Percentiles rank a stretch among this genome's conserved stretches.
Evolutionary conservation across 2,329 filamentous ascomycete species (phyloP).

Genomic region (Gyromitra esculenta): DNA sequence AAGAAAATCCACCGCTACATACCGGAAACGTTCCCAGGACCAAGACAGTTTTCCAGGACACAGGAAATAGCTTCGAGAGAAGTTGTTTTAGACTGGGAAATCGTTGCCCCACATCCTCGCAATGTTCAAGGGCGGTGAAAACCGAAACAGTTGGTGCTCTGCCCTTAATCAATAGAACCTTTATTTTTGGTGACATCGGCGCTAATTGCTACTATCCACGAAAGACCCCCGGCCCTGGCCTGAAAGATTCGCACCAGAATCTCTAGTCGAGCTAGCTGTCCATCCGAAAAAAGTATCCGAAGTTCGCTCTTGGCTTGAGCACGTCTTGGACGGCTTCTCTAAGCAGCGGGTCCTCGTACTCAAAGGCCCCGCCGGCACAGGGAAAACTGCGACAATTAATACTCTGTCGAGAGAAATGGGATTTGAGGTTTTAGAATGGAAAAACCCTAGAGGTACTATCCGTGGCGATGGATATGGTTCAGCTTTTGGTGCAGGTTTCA

Average conservation of each 20-base stretch:
- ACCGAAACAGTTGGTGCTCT: slow-evolving; percentile 27
- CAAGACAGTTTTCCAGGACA: not conserved
- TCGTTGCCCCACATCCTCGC: not conserved
- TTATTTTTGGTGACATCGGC: not conserved
- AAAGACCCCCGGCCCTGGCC: slow-evolving; percentile 54
- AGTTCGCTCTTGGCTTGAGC: slow-evolving; percentile 82
- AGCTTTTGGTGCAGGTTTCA: slow-evolving; percentile 69
- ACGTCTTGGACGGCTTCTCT: slow-evolving; percentile 73
- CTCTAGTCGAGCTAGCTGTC: slow-evolving; percentile 76
- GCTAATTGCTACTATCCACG: slow-evolving; percentile 16
- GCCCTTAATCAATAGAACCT: not conserved
- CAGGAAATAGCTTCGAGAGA: not conserved
- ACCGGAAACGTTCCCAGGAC: not conserved
- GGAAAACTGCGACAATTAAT: slow-evolving; percentile 87
- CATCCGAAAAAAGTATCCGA: slow-evolving; percentile 94
- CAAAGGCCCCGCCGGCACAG: slow-evolving; percentile 89
- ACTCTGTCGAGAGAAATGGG: slow-evolving; percentile 80
- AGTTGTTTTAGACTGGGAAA: not conserved
- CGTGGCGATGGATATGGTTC: slow-evolving; percentile 28
- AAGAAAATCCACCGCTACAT: not conserved
- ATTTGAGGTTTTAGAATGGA: slow-evolving; percentile 87
- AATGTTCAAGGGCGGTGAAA: not conserved
- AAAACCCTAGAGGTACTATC: slow-evolving; percentile 75
- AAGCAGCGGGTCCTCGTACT: slow-evolving; percentile 81
- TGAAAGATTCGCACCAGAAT: slow-evolving; percentile 55